Evolutionary conservation across 2,329 filamentous ascomycete genomes (phyloP), one percentile per base, ranked within the genome.

Genomic region (Paradendryphiella salina): DNA sequence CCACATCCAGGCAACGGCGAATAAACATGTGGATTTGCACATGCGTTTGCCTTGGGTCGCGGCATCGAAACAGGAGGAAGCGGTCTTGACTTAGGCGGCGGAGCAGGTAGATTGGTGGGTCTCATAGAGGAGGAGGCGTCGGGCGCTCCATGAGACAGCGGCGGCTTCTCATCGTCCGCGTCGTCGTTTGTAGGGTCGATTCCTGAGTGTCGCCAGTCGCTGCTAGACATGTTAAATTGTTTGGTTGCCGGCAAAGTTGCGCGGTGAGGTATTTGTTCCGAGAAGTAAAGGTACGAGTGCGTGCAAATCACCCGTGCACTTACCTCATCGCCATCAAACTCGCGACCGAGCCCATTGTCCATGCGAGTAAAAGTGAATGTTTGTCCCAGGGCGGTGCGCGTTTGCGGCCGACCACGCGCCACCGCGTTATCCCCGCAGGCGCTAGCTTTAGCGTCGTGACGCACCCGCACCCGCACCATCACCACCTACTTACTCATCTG

Each of bases 181-280:
- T 63, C 61, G 18, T 64, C 58, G 18, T 49, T 18, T 0, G 66
- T 69, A 3, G 67, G 59, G 46, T 67, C 64, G 28, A 69, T 48
- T 33, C 64, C 46, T 5, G 33, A 21, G 10, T 50, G 48, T 29
- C 50, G 21, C 52, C 51, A 40, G 50, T 56, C 46, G 49, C 64
- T 69, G 36, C 37, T 26, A 6, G 23, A 32, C 41, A 51, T 52
- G 55, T 65, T 50, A 66, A 55, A 38, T 18, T 6, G 14, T 33
- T 15, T n/a, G 13, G 8, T n/a, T 3, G 21, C 3, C 31, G 28
- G 35, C 20, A 3, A 15, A 13, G 17, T 13, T 23, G 18, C 13
- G 34, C 7, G 32, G 10, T 33, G 31, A 9, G 9, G 34, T 36
- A 3, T 20, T 4, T 13, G 9, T 21, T 13, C 15, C 5, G 31